Conservation (phyloP, 192 early-diverging fungal species). For the Backusella australiensis region DNA sequence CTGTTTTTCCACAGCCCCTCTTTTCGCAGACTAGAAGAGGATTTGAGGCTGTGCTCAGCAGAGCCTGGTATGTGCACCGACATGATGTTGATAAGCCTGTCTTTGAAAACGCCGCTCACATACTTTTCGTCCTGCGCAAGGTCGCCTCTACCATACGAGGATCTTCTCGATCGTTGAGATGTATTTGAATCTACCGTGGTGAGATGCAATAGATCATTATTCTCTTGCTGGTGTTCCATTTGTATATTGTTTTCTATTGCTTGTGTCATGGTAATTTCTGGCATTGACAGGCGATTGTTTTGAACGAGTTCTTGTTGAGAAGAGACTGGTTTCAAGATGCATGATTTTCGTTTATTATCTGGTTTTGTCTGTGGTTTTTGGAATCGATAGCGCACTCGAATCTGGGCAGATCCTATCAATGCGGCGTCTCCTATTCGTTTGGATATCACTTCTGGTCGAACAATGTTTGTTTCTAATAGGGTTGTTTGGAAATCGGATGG, state of each 20-base stretch:
- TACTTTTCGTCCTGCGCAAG: conserved; percentile 11
- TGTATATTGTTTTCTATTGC: not conserved
- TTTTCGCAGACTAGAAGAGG: not conserved
- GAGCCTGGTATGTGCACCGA: not conserved
- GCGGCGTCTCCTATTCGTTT: not conserved
- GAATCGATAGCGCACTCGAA: conserved; percentile 1
- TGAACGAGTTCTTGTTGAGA: not conserved
- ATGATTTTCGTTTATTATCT: not conserved
- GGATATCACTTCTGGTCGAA: not conserved
- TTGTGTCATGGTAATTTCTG: not conserved
- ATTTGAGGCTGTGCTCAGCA: not conserved
- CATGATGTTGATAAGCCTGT: conserved; percentile 7
- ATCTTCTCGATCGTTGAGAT: not conserved
- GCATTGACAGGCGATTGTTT: not conserved
- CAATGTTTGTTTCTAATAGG: not conserved
- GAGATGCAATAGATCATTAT: not conserved
- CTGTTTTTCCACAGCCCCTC: not conserved
- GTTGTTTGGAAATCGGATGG: not conserved
- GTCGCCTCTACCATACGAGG: conserved; percentile 19
- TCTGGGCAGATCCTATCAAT: not conserved
- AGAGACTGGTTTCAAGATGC: not conserved
- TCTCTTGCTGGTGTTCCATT: not conserved
- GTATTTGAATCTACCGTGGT: not conserved
- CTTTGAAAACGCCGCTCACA: conserved; percentile 8
- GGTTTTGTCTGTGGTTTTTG: not conserved